These are phyloP conservation scores for Clarireedia monteithiana DNA, from an alignment of 2,329 filamentous ascomycete genomes.

Conservation along the genomic window DNA sequence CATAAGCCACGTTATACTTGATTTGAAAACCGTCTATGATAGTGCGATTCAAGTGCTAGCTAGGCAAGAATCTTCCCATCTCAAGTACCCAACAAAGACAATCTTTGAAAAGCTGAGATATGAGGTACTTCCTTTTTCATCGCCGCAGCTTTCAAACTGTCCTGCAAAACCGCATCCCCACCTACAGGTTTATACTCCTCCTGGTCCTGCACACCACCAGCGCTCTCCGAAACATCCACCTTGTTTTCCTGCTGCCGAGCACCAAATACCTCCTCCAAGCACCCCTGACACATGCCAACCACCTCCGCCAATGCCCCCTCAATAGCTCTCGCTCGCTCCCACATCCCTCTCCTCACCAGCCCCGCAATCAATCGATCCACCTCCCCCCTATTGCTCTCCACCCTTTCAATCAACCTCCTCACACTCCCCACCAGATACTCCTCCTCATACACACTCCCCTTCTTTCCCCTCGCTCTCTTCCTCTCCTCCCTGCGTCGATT, in stretches of 20 bases:
- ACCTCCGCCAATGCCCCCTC: constrained; percentile 70
- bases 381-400: constrained; percentile 65
- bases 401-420: constrained; percentile 70
- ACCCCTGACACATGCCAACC: constrained; percentile 56
- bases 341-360: constrained; percentile 73
- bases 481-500: constrained; percentile 86
- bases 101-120: constrained; percentile 34
- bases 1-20: background rate
- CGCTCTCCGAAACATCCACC: background rate
- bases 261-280: constrained; percentile 64
- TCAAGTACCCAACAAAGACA: constrained; percentile 32
- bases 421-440: constrained; percentile 92
- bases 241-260: constrained; percentile 18
- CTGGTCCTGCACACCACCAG: background rate
- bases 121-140: constrained; percentile 26
- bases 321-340: constrained; percentile 74
- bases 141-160: constrained; percentile 25
- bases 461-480: constrained; percentile 89
- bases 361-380: constrained; percentile 68
- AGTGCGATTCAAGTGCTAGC: no score
- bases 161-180: constrained; percentile 28
- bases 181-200: constrained; percentile 25
- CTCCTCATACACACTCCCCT: constrained; percentile 96
- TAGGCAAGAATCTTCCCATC: no score
- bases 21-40: no score